A percentile compares a stretch with the other conserved stretches of the same genome.
Conservation (phyloP, 2,329 filamentous ascomycete species). For the Trichoderma guizhouense region DNA sequence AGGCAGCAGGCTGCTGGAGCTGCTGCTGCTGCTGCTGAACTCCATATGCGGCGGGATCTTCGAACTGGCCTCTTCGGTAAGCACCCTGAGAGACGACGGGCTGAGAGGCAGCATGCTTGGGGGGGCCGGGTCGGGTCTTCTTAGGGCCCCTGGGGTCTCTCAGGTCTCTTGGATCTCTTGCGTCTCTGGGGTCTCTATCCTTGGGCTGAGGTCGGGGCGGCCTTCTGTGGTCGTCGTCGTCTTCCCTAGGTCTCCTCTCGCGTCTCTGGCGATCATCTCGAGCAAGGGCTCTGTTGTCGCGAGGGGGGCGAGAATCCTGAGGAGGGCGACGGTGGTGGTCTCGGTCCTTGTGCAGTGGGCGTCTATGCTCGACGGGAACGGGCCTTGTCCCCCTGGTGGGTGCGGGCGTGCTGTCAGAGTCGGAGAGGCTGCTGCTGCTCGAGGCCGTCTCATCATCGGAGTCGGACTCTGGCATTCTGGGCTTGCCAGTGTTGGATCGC, state of each 20-base stretch:
- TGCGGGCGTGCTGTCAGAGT: constrained; percentile 45
- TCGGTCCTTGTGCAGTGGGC: constrained; percentile 23
- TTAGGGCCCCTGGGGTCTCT: constrained; percentile 29
- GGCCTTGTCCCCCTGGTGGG: constrained; percentile 30
- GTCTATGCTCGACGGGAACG: constrained; percentile 27
- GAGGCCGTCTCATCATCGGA: constrained; percentile 37
- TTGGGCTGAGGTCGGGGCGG: constrained; percentile 16
- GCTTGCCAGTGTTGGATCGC: constrained; percentile 50
- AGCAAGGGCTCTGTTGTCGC: constrained; percentile 18
- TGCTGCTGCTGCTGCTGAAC: constrained; percentile 35
- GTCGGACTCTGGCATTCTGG: constrained; percentile 36
- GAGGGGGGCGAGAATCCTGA: not conserved
- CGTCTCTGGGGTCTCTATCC: constrained; percentile 21
- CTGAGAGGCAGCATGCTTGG: constrained; percentile 33
- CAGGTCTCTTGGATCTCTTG: not conserved
- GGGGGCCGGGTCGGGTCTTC: constrained; percentile 30
- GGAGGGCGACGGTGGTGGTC: constrained; percentile 28
- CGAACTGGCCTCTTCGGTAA: constrained; percentile 32
- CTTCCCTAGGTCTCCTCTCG: constrained; percentile 26
- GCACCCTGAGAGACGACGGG: constrained; percentile 32
- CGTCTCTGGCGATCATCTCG: constrained; percentile 28
- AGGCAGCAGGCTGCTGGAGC: constrained; percentile 33
- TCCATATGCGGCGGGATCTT: constrained; percentile 36
- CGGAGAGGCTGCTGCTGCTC: constrained; percentile 32
- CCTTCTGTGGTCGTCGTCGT: constrained; percentile 21